Base-by-base conservation (phyloP, 257 asterid genomes). In the Salvia rosmarinus region DNA sequence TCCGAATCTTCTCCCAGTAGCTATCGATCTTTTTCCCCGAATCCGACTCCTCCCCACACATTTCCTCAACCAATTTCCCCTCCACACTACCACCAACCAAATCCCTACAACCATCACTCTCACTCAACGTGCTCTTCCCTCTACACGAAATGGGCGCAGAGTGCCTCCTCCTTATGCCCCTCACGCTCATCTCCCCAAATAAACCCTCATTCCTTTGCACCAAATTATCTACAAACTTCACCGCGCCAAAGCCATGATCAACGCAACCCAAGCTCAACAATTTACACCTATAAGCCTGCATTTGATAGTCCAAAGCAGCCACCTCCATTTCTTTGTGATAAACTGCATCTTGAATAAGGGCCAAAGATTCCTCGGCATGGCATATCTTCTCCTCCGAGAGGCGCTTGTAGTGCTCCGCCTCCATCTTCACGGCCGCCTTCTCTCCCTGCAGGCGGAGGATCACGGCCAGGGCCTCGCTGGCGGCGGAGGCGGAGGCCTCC, bases 381-480 rank as follows among this genome's bases (percentile, higher is more conserved):
- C 78, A 75, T 75, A 91, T 89, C 77, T 91, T 91, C 79, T 85
- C 85, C 81, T 91, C 98, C 0, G 89, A 83, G 72, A 91, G 37
- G 75, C 96, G 79, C 80, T 89, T 89, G 51, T 89, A 91, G 34
- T 91, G 96, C 72, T 87, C 94, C 0, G 96, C 86, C 50, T 91
- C 98, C 93, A 87, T 82, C 67, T 80, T 82, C n/a, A 91, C 84
- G 0, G 92, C 84, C 3, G 94, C 93, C 67, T 87, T 91, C 64
- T 89, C 95, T 5, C 89, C 90, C 70, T 91, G 91, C 3, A 91
- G 80, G 14, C 96, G 95, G n/a, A 89, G 13, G 14, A 91, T 91
- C 70, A 91, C 86, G 0, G 96, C 84, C 30, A 91, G 61, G 5
- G 98, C 89, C 74, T 91, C 98, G 6, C 83, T 81, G 23, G 92